Percentiles rank a stretch among this genome's conserved stretches.
phyloP scores from a whole-genome alignment of 805 yeast genomes.

The Candida pini region DNA sequence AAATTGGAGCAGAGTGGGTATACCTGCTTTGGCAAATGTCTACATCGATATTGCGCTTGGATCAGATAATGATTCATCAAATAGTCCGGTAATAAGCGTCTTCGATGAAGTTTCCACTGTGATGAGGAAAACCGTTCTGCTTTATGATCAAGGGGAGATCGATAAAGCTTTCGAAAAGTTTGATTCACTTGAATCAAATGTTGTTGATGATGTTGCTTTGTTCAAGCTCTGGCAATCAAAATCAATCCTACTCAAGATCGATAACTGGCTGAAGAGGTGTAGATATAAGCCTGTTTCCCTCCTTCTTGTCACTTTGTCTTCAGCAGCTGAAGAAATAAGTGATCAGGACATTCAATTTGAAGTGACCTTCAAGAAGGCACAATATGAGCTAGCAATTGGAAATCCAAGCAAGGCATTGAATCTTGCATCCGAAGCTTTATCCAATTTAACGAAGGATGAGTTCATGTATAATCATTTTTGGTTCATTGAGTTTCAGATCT shows the following conservation, averaged over 20 bases:
- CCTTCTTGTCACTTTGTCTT: conserved; percentile 26
- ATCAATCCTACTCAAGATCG: conserved; percentile 34
- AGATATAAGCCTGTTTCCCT: conserved; percentile 30
- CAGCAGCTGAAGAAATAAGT: conserved; percentile 29
- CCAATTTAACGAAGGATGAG: conserved; percentile 16
- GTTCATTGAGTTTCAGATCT: conserved; percentile 40
- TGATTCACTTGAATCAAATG: conserved; percentile 24
- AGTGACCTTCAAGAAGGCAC: conserved; percentile 22
- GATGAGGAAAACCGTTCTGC: conserved; percentile 34
- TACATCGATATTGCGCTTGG: conserved; percentile 44
- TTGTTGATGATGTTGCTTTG: conserved; percentile 32
- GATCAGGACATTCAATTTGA: conserved; percentile 25
- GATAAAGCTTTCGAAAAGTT: conserved; percentile 34
- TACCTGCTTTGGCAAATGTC: conserved; percentile 37
- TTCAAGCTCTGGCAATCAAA: conserved; percentile 36
- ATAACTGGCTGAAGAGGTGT: conserved; percentile 34
- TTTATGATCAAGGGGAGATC: conserved; percentile 34
- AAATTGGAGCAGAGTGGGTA: conserved; percentile 50
- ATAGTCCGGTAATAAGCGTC: too few relatives aligned
- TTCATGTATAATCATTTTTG: conserved; percentile 34
- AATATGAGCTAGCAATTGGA: conserved; percentile 16
- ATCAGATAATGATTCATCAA: conserved; percentile 28
- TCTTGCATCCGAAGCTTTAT: conserved; percentile 17
- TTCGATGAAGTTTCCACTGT: conserved; percentile 35
- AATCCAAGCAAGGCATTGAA: conserved; percentile 19